These are phyloP conservation scores for Sungouiella blattae DNA, from an alignment of 805 yeast species.

Conservation along the genomic window DNA sequence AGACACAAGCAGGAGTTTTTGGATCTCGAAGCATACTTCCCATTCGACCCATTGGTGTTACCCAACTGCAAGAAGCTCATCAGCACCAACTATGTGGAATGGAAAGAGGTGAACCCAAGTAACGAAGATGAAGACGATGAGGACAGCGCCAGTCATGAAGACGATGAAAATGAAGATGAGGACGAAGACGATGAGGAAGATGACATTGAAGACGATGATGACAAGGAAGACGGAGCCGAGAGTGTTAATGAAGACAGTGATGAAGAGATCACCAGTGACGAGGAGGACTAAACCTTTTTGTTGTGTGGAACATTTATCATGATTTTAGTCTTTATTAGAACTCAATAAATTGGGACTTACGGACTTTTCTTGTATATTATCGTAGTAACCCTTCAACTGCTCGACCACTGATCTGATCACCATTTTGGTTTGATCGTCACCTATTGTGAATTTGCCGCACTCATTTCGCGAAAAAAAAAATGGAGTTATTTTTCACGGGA, in stretches of 20 bases:
- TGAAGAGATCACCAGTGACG: constrained; percentile 22
- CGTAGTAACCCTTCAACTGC: constrained; percentile 1
- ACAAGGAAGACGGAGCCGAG: constrained; percentile 9
- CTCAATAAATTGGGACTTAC: constrained; percentile 1
- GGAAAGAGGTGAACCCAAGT: constrained; percentile 53
- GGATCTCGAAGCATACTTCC: constrained; percentile 92
- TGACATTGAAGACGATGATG: constrained; percentile 13
- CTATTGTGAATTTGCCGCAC: no score
- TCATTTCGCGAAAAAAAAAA: no score
- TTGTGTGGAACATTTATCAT: constrained; percentile 1
- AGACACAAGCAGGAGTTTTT: constrained; percentile 75
- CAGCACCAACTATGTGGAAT: constrained; percentile 59
- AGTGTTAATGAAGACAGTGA: constrained; percentile 13
- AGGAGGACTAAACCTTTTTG: constrained; percentile 12
- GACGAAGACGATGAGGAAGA: constrained; percentile 15
- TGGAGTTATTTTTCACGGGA: no score
- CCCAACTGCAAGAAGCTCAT: constrained; percentile 56
- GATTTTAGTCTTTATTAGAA: constrained; percentile 1
- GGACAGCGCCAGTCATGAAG: constrained; percentile 29
- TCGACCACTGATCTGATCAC: constrained; percentile 15
- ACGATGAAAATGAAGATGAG: constrained; percentile 19
- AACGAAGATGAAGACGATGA: constrained; percentile 64
- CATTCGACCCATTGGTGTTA: constrained; percentile 87
- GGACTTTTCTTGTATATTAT: constrained; percentile 13
- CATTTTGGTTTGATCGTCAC: constrained; percentile 15